Evolutionary conservation across 495 filamentous ascomycete genomes (phyloP).

Genomic region (Peziza echinospora): DNA sequence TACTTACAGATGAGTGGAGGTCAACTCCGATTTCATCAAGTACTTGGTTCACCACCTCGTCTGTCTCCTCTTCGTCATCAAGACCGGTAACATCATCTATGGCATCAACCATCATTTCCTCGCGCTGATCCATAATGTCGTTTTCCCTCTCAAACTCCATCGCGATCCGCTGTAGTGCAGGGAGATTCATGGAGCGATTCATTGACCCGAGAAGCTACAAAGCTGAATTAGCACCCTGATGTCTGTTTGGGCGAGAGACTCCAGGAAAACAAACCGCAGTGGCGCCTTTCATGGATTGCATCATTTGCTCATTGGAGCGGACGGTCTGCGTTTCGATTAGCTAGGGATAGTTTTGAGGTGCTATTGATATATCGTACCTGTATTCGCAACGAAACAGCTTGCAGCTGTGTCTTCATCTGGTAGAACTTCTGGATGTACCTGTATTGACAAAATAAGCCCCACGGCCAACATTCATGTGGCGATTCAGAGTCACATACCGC

Average conservation of each 20-base stretch:
- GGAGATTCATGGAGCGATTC: conserved; percentile 95
- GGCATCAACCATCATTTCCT: conserved; percentile 99
- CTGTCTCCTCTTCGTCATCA: conserved; percentile 72
- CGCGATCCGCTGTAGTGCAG: conserved; percentile 81
- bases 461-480: neutral
- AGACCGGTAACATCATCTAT: conserved; percentile 94
- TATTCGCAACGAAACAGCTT: conserved; percentile 84
- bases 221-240: too few relatives aligned
- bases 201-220: conserved; percentile 84
- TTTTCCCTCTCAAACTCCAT: conserved; percentile 99
- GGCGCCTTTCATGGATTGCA: conserved; percentile 97
- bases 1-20: conserved; percentile 59
- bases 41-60: conserved; percentile 90
- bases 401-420: conserved; percentile 86
- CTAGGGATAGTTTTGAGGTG: too few relatives aligned
- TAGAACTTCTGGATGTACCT: conserved; percentile 98
- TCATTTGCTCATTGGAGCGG: conserved; percentile 97
- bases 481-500: conserved; percentile 29
- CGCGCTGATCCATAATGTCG: conserved; percentile 94
- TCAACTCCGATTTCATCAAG: conserved; percentile 94
- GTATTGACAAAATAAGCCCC: neutral
- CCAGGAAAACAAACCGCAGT: too few relatives aligned
- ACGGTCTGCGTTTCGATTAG: conserved; percentile 42
- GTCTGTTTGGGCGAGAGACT: too few relatives aligned
- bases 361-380: conserved; percentile 38